Percentiles rank a stretch among this genome's conserved stretches.
Evolutionary conservation across 257 asterid genomes (phyloP).

Genomic region (Forsythia viridissima): DNA sequence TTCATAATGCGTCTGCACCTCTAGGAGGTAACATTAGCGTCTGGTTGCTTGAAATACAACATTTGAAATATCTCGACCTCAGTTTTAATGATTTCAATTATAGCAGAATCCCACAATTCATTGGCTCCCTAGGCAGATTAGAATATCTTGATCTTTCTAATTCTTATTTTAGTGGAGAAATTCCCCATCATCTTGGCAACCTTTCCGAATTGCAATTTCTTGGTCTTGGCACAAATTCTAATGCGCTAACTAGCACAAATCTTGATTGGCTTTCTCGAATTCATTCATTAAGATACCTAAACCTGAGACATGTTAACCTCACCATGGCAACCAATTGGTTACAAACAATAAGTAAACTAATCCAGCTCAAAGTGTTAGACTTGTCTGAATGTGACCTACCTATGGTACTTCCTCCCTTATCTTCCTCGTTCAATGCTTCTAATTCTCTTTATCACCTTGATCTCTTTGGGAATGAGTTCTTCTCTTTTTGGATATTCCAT

Average conservation of each 20-base stretch:
- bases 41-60: too few relatives aligned
- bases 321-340: slow-evolving; percentile 9
- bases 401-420: background rate
- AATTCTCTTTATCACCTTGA: slow-evolving; percentile 1
- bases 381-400: background rate
- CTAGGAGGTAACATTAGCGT: too few relatives aligned
- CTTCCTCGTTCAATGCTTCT: background rate
- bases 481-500: background rate
- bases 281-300: background rate
- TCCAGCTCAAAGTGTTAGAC: background rate
- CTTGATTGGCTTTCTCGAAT: slow-evolving; percentile 16
- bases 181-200: too few relatives aligned
- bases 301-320: background rate
- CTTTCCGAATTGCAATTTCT: too few relatives aligned
- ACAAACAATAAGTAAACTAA: background rate
- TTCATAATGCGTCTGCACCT: too few relatives aligned
- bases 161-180: too few relatives aligned
- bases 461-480: background rate
- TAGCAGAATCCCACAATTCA: too few relatives aligned
- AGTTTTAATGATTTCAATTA: too few relatives aligned
- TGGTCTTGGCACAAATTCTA: background rate
- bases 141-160: too few relatives aligned
- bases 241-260: background rate
- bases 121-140: too few relatives aligned
- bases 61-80: too few relatives aligned